phyloP scores from a whole-genome alignment of 768 basidiomycete species.

The Pulveroboletus sp. region DNA sequence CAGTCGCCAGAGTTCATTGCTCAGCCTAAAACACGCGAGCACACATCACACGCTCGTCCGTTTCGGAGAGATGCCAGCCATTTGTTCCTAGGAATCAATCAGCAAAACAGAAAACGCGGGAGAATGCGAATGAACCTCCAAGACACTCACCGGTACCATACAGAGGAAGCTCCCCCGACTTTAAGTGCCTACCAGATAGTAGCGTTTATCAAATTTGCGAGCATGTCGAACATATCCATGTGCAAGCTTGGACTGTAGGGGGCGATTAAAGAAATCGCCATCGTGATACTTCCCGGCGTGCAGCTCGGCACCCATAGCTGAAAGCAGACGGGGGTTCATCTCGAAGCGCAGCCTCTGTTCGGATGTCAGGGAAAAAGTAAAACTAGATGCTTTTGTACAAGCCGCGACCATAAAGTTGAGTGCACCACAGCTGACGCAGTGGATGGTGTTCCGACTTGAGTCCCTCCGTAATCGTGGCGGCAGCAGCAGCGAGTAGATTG shows the following conservation, averaged over 20 bases:
- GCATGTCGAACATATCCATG: constrained; percentile 32
- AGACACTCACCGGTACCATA: constrained; percentile 22
- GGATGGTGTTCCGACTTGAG: too few species aligned
- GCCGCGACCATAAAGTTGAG: too few species aligned
- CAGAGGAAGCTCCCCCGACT: constrained; percentile 1
- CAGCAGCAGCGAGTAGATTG: too few species aligned
- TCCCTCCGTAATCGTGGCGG: too few species aligned
- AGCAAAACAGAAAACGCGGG: background rate
- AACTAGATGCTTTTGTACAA: too few species aligned
- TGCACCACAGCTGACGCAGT: too few species aligned
- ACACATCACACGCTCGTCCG: constrained; percentile 21
- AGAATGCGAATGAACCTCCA: background rate
- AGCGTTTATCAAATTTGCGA: constrained; percentile 32
- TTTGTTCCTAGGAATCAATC: constrained; percentile 19
- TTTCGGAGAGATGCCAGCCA: constrained; percentile 16
- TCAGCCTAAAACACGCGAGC: constrained; percentile 2
- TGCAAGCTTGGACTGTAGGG: constrained; percentile 28
- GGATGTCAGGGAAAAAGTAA: constrained; percentile 13
- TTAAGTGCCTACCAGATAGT: constrained; percentile 30
- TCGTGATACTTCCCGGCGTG: constrained; percentile 15
- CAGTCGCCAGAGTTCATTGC: background rate
- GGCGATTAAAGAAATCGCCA: constrained; percentile 27
- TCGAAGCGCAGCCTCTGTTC: constrained; percentile 19
- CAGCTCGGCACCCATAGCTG: constrained; percentile 23
- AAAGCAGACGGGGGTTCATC: constrained; percentile 28